Percentiles rank a stretch among this genome's conserved stretches.
Conservation (phyloP, 768 basidiomycete species). For the Collybia sordida region DNA sequence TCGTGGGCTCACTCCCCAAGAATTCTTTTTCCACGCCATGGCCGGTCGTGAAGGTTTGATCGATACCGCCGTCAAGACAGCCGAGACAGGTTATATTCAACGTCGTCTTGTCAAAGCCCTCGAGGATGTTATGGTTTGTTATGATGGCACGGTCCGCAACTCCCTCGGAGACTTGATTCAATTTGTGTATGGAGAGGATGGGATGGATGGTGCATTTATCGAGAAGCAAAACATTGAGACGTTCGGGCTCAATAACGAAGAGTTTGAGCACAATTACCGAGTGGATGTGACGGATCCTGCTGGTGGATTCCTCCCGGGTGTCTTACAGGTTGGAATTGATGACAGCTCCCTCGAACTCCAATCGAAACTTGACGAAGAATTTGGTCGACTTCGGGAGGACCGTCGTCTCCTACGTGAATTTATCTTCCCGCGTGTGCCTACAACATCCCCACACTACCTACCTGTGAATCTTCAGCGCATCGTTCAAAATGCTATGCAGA, state of each 20-base stretch:
- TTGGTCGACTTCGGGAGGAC: constrained; percentile 64
- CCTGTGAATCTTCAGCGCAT: constrained; percentile 96
- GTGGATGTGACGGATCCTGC: constrained; percentile 88
- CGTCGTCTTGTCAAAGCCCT: constrained; percentile 96
- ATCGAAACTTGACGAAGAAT: constrained; percentile 73
- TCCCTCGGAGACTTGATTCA: constrained; percentile 95
- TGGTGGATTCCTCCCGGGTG: constrained; percentile 77
- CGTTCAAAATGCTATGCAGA: constrained; percentile 92
- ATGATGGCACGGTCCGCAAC: constrained; percentile 97
- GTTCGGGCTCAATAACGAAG: constrained; percentile 74
- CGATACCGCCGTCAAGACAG: constrained; percentile 99
- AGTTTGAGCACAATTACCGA: constrained; percentile 91
- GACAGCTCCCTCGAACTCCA: constrained; percentile 84
- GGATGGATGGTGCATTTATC: constrained; percentile 98
- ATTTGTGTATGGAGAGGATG: constrained; percentile 97
- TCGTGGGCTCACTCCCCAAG: constrained; percentile 93
- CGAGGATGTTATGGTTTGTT: constrained; percentile 96
- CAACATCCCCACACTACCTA: constrained; percentile 75
- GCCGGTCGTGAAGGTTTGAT: constrained; percentile 98
- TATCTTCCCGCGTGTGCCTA: constrained; percentile 78
- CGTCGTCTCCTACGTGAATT: constrained; percentile 77
- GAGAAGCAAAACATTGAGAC: constrained; percentile 94
- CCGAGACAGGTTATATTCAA: constrained; percentile 99
- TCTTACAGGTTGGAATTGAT: constrained; percentile 85
- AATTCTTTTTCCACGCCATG: constrained; percentile 99